Evolutionary conservation across 148 eudicot genomes (phyloP).

Genomic region (Camellia sinensis): DNA sequence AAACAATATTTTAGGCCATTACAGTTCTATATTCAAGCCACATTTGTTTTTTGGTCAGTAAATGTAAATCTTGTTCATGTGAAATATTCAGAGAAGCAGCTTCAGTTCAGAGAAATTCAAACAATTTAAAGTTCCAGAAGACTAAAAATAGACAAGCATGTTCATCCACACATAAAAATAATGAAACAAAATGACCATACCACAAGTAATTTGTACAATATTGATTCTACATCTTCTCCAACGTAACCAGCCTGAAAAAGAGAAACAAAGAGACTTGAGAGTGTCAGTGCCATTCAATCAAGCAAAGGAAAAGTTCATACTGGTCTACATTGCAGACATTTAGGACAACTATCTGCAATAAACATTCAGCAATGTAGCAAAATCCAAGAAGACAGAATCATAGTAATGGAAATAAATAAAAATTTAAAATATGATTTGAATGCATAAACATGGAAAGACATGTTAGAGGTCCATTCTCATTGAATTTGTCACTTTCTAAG

Average conservation of each 20-base stretch:
- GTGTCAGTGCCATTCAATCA: slow-evolving; percentile 14
- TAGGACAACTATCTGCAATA: not conserved
- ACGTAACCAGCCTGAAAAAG: slow-evolving; percentile 44
- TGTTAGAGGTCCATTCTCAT: not conserved
- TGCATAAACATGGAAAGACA: not conserved
- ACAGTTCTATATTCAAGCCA: not conserved
- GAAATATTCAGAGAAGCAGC: not conserved
- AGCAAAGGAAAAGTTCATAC: not conserved
- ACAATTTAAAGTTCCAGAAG: not conserved
- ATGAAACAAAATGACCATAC: slow-evolving; percentile 18
- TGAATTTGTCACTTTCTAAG: not conserved
- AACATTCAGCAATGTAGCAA: not conserved
- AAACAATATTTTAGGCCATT: not conserved
- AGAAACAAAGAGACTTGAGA: slow-evolving; percentile 3
- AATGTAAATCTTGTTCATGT: not conserved
- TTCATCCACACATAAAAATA: not conserved
- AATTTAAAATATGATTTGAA: not conserved
- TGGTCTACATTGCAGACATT: not conserved
- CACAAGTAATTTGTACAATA: slow-evolving; percentile 33
- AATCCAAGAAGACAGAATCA: not conserved
- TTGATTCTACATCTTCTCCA: slow-evolving; percentile 47
- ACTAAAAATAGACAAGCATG: not conserved
- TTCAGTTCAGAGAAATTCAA: not conserved
- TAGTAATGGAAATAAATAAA: not conserved
- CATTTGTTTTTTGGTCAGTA: not conserved